Evolutionary conservation across 2,329 filamentous ascomycete species (phyloP), one percentile per base, ranked within the genome.

Genomic region (Tolypocladium pustulatum): DNA sequence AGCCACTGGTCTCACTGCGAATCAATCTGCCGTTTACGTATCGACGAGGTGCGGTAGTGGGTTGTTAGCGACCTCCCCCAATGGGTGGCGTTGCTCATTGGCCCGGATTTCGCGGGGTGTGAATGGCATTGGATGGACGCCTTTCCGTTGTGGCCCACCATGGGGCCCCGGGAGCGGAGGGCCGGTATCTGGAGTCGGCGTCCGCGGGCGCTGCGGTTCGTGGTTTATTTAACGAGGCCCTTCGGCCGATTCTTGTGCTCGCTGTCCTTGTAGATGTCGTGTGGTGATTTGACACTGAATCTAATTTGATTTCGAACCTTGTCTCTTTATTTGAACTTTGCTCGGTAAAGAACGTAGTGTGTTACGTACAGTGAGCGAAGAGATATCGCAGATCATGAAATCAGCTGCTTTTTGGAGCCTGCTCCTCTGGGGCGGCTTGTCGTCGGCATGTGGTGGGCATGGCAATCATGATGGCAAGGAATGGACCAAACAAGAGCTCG

Each of bases 401-500:
- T 57, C 60, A 22, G 40, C 60, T 22, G 49, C 62, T 46, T 54
- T 72, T 49, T 60, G 67, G 37, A 65, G 65, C 57, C 56, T 69
- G 46, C 58, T 72, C 53, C 62, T 68, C 30, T 57, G 68, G 59
- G 62, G 64, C 46, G 65, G 66, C 13, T 59, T 69, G 58, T 64
- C 67, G 3, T 60, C 61, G 7, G 66, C 65, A 12, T 72, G 70
- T 37, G 64, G 63, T 40, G 64, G 64, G 34, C 65, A 72, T 58
- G 66, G 68, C 41, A 55, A 58, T 37, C 64, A 70, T 61, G 68
- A 74, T 60, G 71, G 72, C 59, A 73, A 73, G 62, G 72, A 76
- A 56, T 83, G 77, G 73, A 75, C 74, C 25, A 73, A 76, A 60
- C 79, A 81, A 62, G 75, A 80, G 60, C 68, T 80, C 30, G 76